Evolutionary conservation across 768 basidiomycete genomes (phyloP).

Genomic region (Auricularia heimuer): DNA sequence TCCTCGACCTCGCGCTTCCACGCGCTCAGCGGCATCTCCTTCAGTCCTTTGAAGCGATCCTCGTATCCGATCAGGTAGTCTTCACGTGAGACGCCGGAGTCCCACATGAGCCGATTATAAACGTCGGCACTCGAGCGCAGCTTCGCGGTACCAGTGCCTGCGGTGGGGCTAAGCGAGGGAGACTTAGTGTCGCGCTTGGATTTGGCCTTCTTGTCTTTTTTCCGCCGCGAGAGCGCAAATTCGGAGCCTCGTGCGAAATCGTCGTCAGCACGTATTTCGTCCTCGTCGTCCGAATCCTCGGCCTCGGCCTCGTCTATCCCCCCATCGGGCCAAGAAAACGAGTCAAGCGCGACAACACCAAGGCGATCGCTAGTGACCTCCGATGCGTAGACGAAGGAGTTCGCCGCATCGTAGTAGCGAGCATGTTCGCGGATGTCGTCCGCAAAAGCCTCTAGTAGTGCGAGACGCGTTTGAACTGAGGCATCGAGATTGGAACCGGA

Average conservation of each 20-base stretch:
- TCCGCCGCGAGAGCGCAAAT: neutral
- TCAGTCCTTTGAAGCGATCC: constrained; percentile 16
- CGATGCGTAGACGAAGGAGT: constrained; percentile 9
- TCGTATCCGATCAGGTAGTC: constrained; percentile 17
- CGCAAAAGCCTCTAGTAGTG: constrained; percentile 11
- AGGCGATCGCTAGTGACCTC: constrained; percentile 1
- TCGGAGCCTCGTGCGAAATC: neutral
- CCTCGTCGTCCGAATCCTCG: constrained; percentile 8
- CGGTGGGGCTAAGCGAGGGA: neutral
- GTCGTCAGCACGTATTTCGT: constrained; percentile 4
- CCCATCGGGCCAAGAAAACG: constrained; percentile 12
- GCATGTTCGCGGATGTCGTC: constrained; percentile 10
- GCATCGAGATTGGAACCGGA: constrained; percentile 5
- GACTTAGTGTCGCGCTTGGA: neutral
- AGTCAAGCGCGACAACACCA: constrained; percentile 5
- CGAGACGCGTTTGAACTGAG: neutral
- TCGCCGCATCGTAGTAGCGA: constrained; percentile 11
- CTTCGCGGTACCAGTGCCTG: constrained; percentile 8
- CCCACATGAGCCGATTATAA: constrained; percentile 18
- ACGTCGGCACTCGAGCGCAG: constrained; percentile 15
- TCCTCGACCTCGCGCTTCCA: constrained; percentile 18
- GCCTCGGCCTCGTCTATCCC: constrained; percentile 8
- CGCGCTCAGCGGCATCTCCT: constrained; percentile 11
- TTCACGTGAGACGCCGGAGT: constrained; percentile 10
- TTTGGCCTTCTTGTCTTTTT: neutral